Percentiles rank a stretch among this genome's conserved stretches.
These are phyloP conservation scores for Suillus fuscotomentosus DNA, from an alignment of 768 basidiomycete genomes.

Conservation along the genomic window DNA sequence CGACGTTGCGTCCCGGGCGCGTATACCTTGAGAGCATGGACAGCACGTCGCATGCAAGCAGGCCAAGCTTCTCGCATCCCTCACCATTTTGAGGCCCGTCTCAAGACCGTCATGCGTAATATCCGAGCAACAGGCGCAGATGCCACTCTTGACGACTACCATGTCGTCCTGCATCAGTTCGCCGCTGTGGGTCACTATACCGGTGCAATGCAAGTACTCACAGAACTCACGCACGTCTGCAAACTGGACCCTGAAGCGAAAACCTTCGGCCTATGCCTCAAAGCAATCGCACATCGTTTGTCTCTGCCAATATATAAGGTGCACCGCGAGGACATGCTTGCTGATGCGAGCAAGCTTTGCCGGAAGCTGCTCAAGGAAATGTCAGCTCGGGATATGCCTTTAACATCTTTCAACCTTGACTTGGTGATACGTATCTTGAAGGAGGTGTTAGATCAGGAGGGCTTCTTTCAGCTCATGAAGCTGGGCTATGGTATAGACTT, in stretches of 20 bases:
- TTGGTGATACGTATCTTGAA: constrained; percentile 67
- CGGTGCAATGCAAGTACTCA: constrained; percentile 59
- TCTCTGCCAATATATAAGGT: constrained; percentile 50
- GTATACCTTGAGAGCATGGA: constrained; percentile 41
- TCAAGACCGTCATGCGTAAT: constrained; percentile 66
- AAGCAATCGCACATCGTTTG: constrained; percentile 68
- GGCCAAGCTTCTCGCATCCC: constrained; percentile 36
- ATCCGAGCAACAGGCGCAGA: constrained; percentile 52
- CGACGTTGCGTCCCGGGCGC: constrained; percentile 59
- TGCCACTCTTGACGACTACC: constrained; percentile 61
- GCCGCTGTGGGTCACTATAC: constrained; percentile 70
- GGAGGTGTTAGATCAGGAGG: constrained; percentile 51
- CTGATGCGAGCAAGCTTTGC: constrained; percentile 47
- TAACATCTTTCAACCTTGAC: constrained; percentile 64
- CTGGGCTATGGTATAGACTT: constrained; percentile 78
- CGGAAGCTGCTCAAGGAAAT: constrained; percentile 57
- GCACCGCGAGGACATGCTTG: constrained; percentile 34
- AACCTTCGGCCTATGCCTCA: constrained; percentile 65
- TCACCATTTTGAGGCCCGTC: constrained; percentile 64
- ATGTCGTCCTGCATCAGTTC: constrained; percentile 73
- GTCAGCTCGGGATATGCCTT: constrained; percentile 43
- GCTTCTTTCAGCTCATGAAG: constrained; percentile 60
- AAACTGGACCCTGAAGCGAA: constrained; percentile 48
- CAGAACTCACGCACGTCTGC: constrained; percentile 45
- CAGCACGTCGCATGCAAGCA: constrained; percentile 40